Percentiles rank a stretch among this genome's conserved stretches.
Evolutionary conservation across 345 rosid species (phyloP).

Genomic region (Sonneratia alba): DNA sequence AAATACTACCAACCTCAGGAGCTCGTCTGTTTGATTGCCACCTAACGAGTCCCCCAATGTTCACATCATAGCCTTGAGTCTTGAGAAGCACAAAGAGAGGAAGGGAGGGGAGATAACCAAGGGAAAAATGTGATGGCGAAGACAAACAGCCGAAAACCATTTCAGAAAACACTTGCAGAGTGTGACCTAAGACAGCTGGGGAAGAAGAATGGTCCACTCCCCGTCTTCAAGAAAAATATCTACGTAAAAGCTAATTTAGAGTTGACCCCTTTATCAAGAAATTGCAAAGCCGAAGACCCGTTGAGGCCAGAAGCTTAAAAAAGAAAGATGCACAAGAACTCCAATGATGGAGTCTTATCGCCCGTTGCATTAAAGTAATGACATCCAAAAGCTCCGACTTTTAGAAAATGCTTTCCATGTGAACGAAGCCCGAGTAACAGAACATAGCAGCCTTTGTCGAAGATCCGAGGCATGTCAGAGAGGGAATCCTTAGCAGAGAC

Average conservation of each 20-base stretch:
- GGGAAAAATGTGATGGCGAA: not conserved
- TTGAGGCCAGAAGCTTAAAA: not conserved
- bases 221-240: not conserved
- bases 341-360: not conserved
- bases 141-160: not conserved
- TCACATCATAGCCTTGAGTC: not conserved
- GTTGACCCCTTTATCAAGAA: not conserved
- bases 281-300: not conserved
- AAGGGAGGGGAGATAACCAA: conserved; percentile 6
- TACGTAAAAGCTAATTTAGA: not conserved
- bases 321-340: not conserved
- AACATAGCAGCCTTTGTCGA: not conserved
- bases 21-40: not conserved
- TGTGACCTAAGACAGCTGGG: not conserved
- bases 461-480: conserved; percentile 17
- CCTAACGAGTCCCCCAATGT: conserved; percentile 9
- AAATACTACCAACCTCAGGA: not conserved
- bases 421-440: conserved; percentile 2
- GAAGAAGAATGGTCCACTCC: conserved; percentile 1
- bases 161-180: conserved; percentile 1
- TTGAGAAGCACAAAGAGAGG: not conserved
- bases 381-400: not conserved
- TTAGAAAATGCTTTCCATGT: not conserved
- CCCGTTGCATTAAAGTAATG: not conserved
- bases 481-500: not conserved